Evolutionary conservation across 2,329 filamentous ascomycete genomes (phyloP).

Genomic region (Epichloe typhina): DNA sequence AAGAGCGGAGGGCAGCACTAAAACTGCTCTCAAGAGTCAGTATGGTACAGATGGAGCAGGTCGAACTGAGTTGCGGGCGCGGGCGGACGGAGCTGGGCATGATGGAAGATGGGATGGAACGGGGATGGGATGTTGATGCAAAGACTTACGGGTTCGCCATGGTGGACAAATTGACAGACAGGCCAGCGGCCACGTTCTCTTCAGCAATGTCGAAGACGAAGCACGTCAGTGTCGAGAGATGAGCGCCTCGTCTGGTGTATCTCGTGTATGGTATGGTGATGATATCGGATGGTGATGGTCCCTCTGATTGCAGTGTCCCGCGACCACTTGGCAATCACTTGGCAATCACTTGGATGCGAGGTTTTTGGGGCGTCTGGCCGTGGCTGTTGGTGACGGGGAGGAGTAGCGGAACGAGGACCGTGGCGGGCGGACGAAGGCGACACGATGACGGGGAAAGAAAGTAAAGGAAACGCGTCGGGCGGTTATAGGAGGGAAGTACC

Average conservation of each 20-base stretch:
- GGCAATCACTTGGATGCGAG: neutral
- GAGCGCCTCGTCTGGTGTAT: neutral
- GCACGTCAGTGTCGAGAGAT: neutral
- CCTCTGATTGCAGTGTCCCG: neutral
- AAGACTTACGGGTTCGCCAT: slow-evolving; percentile 12
- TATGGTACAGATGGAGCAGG: neutral
- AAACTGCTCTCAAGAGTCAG: slow-evolving; percentile 32
- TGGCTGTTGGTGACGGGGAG: neutral
- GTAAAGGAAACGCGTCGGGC: neutral
- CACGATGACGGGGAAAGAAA: neutral
- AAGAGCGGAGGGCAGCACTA: slow-evolving; percentile 64
- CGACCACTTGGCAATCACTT: neutral
- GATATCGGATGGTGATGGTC: neutral
- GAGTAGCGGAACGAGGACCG: neutral
- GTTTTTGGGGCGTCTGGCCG: neutral
- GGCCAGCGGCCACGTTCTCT: neutral
- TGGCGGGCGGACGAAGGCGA: neutral
- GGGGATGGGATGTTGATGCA: too few relatives aligned
- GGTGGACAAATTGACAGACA: slow-evolving; percentile 3
- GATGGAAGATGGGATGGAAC: neutral
- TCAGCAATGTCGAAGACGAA: neutral
- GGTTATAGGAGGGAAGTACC: neutral
- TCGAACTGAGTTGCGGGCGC: neutral
- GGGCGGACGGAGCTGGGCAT: too few relatives aligned
- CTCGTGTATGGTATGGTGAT: neutral